A percentile compares a stretch with the other conserved stretches of the same genome.
Evolutionary conservation across 2,329 filamentous ascomycete genomes (phyloP).

Genomic region (Ceratocystis variospora): DNA sequence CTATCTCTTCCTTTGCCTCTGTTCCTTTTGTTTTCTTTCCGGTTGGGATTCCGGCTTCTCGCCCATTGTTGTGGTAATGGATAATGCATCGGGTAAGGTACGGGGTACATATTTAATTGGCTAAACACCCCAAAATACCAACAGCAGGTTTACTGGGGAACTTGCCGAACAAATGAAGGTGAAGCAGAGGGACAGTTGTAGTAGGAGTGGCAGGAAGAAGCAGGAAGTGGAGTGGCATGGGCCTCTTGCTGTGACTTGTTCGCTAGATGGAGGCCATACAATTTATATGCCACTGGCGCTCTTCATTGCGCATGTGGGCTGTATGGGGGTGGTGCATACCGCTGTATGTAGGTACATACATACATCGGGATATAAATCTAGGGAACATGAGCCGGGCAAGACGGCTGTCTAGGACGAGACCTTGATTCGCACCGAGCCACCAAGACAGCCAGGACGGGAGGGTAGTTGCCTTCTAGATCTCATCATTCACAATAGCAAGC

Average conservation of each 20-base stretch:
- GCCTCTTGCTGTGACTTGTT: not conserved
- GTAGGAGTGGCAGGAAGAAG: not conserved
- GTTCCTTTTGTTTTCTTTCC: conserved; percentile 1
- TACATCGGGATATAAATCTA: not conserved
- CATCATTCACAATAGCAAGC: not conserved
- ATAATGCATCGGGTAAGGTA: conserved; percentile 1
- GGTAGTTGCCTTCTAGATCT: not conserved
- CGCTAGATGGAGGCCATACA: not conserved
- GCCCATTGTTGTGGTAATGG: conserved; percentile 2
- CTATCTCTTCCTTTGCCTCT: not conserved
- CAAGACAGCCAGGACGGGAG: not conserved
- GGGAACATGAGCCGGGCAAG: no score
- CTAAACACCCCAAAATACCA: not conserved
- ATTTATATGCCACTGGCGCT: not conserved
- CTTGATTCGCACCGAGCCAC: no score
- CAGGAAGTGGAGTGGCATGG: not conserved
- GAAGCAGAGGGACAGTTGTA: not conserved
- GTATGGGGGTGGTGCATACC: not conserved
- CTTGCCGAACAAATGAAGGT: not conserved
- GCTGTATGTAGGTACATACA: not conserved
- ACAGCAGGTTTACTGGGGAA: not conserved
- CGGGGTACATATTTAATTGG: not conserved
- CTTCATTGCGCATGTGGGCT: not conserved
- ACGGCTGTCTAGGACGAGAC: no score
- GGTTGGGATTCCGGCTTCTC: conserved; percentile 1